Percentiles rank a stretch among this genome's conserved stretches.
Evolutionary conservation across 2,329 filamentous ascomycete species (phyloP).

Genomic region (Fusarium verticillioides): DNA sequence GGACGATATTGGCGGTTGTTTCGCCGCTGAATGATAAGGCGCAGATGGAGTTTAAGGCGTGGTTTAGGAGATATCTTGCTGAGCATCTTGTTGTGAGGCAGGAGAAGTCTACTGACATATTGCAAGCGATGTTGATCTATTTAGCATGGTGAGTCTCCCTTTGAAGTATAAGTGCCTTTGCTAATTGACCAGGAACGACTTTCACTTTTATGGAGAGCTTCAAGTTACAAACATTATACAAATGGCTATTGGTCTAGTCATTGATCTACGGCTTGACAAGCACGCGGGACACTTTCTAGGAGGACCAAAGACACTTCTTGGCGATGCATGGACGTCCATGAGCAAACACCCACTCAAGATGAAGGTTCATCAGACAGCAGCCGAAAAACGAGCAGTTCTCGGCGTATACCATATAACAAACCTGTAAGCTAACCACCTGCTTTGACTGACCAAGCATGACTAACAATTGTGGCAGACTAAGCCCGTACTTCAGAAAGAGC

Average conservation of each 20-base stretch:
- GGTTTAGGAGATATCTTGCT: conserved; percentile 53
- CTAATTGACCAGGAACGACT: conserved; percentile 49
- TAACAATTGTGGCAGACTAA: background rate
- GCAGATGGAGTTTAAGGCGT: conserved; percentile 49
- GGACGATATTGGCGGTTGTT: conserved; percentile 50
- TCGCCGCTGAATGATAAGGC: conserved; percentile 47
- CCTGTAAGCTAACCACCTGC: conserved; percentile 33
- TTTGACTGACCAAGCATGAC: too few species aligned
- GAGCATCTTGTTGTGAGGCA: conserved; percentile 52
- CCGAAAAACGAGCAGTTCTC: conserved; percentile 54
- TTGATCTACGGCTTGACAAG: conserved; percentile 53
- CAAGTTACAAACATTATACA: conserved; percentile 54
- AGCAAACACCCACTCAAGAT: conserved; percentile 23
- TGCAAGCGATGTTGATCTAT: conserved; percentile 54
- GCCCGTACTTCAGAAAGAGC: conserved; percentile 46
- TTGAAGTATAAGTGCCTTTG: accelerated
- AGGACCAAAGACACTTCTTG: conserved; percentile 46
- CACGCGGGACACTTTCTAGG: conserved; percentile 37
- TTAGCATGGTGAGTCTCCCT: conserved; percentile 49
- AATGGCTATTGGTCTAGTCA: conserved; percentile 51
- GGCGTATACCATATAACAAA: conserved; percentile 54
- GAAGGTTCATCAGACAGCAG: conserved; percentile 43
- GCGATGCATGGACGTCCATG: conserved; percentile 47
- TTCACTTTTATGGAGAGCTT: conserved; percentile 52
- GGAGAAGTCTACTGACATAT: conserved; percentile 50